Conservation (phyloP, 2,329 filamentous ascomycete genomes). For the Chaetomiaceae sp. region DNA sequence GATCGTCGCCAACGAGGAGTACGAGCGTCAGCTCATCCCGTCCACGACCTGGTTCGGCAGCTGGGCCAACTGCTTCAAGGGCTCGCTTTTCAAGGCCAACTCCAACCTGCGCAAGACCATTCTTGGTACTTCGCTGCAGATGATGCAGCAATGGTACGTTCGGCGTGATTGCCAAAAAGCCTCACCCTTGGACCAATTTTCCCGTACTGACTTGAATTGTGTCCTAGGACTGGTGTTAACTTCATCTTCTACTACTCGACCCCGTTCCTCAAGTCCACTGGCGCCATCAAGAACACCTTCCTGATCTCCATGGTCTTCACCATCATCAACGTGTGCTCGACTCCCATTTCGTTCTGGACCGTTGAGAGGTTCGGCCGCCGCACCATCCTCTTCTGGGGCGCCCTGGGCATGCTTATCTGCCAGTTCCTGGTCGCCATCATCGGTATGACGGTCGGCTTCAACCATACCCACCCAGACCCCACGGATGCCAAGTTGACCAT, state of each 20-base stretch:
- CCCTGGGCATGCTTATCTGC: slow-evolving; percentile 76
- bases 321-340: slow-evolving; percentile 81
- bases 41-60: slow-evolving; percentile 58
- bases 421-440: slow-evolving; percentile 83
- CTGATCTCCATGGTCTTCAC: slow-evolving; percentile 81
- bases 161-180: background rate
- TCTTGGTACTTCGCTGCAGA: slow-evolving; percentile 68
- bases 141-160: slow-evolving; percentile 67
- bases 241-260: slow-evolving; percentile 89
- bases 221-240: slow-evolving; percentile 78
- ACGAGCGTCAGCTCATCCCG: slow-evolving; percentile 69
- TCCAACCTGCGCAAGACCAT: slow-evolving; percentile 68
- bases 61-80: slow-evolving; percentile 67
- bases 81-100: slow-evolving; percentile 58
- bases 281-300: slow-evolving; percentile 73
- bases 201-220: slow-evolving; percentile 2
- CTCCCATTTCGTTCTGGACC: slow-evolving; percentile 81
- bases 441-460: slow-evolving; percentile 58
- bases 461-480: slow-evolving; percentile 46
- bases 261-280: slow-evolving; percentile 75
- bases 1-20: slow-evolving; percentile 85
- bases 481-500: slow-evolving; percentile 35
- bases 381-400: slow-evolving; percentile 72
- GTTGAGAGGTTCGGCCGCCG: slow-evolving; percentile 81
- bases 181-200: background rate